phyloP scores from a whole-genome alignment of 2,329 filamentous ascomycete species.

The Aspergillus transmontanensis region DNA sequence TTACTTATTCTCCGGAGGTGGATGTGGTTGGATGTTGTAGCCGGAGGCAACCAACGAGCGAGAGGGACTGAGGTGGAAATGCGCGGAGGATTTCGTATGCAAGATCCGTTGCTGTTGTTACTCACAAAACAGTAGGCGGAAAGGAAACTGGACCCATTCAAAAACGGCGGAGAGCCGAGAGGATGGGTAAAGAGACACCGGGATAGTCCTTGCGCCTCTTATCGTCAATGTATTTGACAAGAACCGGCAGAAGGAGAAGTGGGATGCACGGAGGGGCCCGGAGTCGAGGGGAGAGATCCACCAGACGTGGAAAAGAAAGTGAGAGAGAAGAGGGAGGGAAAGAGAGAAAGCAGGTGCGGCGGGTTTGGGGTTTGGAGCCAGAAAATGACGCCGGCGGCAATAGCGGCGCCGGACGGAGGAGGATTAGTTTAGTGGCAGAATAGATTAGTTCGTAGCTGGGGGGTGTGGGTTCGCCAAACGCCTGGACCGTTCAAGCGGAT shows the following conservation, averaged over 20 bases:
- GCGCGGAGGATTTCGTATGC: slow-evolving; percentile 26
- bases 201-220: background rate
- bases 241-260: slow-evolving; percentile 6
- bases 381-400: slow-evolving; percentile 25
- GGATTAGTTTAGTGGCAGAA: slow-evolving; percentile 4
- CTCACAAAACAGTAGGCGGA: slow-evolving; percentile 16
- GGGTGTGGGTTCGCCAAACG: slow-evolving; percentile 4
- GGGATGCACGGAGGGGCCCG: slow-evolving; percentile 9
- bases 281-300: slow-evolving; percentile 13
- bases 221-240: background rate
- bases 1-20: background rate
- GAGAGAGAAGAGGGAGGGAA: slow-evolving; percentile 6
- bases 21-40: slow-evolving; percentile 4
- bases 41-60: slow-evolving; percentile 1
- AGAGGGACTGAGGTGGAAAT: slow-evolving; percentile 5
- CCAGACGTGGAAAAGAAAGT: slow-evolving; percentile 5
- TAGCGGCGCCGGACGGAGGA: slow-evolving; percentile 23
- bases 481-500: slow-evolving; percentile 1
- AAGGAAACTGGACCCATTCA: slow-evolving; percentile 20
- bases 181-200: background rate
- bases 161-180: background rate
- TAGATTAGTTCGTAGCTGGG: background rate
- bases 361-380: slow-evolving; percentile 21
- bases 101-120: slow-evolving; percentile 21
- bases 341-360: slow-evolving; percentile 18